Conservation (phyloP, 768 basidiomycete species). For the Nidularia pulvinata region DNA sequence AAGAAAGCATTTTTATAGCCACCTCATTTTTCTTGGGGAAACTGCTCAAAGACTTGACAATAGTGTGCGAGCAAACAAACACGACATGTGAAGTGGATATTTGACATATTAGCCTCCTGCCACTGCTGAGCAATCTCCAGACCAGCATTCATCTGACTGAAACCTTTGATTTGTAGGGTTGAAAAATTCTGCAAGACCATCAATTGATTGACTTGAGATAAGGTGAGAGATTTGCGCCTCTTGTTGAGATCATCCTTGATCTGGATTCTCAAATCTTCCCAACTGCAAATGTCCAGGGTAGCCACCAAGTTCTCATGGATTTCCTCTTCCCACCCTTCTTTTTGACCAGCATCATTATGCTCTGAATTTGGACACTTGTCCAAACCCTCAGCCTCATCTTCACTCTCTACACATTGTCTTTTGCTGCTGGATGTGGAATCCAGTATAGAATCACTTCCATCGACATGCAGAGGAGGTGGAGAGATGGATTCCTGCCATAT, state of each 20-base stretch:
- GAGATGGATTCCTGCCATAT: too few relatives aligned
- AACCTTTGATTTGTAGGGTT: slow-evolving; percentile 25
- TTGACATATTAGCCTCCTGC: slow-evolving; percentile 19
- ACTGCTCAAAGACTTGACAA: slow-evolving; percentile 29
- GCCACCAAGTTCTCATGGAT: not conserved
- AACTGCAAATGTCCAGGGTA: slow-evolving; percentile 8
- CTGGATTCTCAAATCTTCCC: slow-evolving; percentile 18
- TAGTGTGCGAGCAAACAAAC: slow-evolving; percentile 22
- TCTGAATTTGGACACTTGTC: not conserved
- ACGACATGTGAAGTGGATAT: slow-evolving; percentile 16
- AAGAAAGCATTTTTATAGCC: not conserved
- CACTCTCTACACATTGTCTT: not conserved
- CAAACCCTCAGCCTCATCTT: not conserved
- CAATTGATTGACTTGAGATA: slow-evolving; percentile 24
- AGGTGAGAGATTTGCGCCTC: slow-evolving; percentile 10
- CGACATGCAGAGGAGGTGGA: too few relatives aligned
- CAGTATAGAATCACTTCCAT: too few relatives aligned
- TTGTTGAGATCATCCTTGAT: slow-evolving; percentile 20
- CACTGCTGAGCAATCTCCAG: slow-evolving; percentile 29
- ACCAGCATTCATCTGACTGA: slow-evolving; percentile 21
- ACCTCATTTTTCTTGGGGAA: slow-evolving; percentile 15
- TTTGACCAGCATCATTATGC: not conserved
- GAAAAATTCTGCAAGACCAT: slow-evolving; percentile 27
- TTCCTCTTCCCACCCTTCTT: not conserved
- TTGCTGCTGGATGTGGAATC: too few relatives aligned